phyloP scores from a whole-genome alignment of 805 yeast species.

The Dipodascus geniculatus region DNA sequence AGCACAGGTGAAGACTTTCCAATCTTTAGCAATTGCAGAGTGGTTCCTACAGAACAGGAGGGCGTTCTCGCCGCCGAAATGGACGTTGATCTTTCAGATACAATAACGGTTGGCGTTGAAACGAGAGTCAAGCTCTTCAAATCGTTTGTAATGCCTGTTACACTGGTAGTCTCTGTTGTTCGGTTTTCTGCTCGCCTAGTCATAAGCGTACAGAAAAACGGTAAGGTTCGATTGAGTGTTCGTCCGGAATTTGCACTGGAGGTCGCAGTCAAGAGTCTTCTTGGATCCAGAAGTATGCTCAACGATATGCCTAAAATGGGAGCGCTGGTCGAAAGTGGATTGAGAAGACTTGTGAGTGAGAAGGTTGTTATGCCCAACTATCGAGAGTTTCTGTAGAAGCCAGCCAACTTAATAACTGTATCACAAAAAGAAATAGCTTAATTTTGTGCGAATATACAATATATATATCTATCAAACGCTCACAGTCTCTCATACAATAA shows the following conservation, averaged over 20 bases:
- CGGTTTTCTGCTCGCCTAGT: slow-evolving; percentile 45
- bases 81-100: slow-evolving; percentile 71
- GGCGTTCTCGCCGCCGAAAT: slow-evolving; percentile 50
- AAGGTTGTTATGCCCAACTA: not conserved
- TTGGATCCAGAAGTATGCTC: slow-evolving; percentile 1
- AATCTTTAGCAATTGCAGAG: slow-evolving; percentile 70
- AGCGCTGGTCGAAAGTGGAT: not conserved
- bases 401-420: slow-evolving; percentile 1
- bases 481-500: not conserved
- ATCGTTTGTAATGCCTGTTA: slow-evolving; percentile 64
- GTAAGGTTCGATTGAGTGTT: slow-evolving; percentile 31
- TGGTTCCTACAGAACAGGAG: slow-evolving; percentile 20
- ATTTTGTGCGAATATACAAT: too few relatives aligned
- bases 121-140: slow-evolving; percentile 58
- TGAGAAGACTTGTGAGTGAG: not conserved
- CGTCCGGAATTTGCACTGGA: slow-evolving; percentile 32
- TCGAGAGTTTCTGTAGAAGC: slow-evolving; percentile 1
- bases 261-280: slow-evolving; percentile 32
- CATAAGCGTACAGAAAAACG: slow-evolving; percentile 3
- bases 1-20: slow-evolving; percentile 81
- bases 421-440: not conserved
- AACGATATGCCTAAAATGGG: slow-evolving; percentile 3
- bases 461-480: too few relatives aligned
- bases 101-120: slow-evolving; percentile 64
- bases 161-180: slow-evolving; percentile 61